Percentiles rank a stretch among this genome's conserved stretches.
phyloP scores from a whole-genome alignment of 75 land plant genomes.

The Azolla pinnata region DNA sequence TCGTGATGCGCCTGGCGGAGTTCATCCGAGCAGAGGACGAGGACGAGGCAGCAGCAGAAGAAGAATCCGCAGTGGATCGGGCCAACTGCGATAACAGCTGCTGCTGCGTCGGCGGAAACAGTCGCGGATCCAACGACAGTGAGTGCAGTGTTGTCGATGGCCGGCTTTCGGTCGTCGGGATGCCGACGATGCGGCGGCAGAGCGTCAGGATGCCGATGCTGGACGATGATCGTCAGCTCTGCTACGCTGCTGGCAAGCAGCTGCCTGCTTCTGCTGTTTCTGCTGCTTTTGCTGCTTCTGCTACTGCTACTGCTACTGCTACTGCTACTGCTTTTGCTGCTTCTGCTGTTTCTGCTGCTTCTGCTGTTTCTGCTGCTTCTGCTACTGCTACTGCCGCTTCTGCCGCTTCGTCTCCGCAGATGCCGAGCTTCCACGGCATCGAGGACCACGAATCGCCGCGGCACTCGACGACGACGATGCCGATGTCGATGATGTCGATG shows the following conservation, averaged over 20 bases:
- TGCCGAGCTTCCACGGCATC: background rate
- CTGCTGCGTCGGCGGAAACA: too few species aligned
- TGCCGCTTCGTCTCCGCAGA: too few species aligned
- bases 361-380: slow-evolving; percentile 3
- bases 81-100: background rate
- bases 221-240: background rate
- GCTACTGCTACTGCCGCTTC: too few species aligned
- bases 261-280: slow-evolving; percentile 17
- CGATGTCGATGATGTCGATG: slow-evolving; percentile 38
- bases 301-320: too few species aligned
- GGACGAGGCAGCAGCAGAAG: slow-evolving; percentile 4
- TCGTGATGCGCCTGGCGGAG: slow-evolving; percentile 36
- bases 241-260: slow-evolving; percentile 21
- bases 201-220: background rate
- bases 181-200: slow-evolving; percentile 6
- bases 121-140: too few species aligned
- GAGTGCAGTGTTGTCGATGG: slow-evolving; percentile 43
- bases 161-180: slow-evolving; percentile 34
- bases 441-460: slow-evolving; percentile 36
- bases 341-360: slow-evolving; percentile 19
- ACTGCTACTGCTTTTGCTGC: slow-evolving; percentile 13
- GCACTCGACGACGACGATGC: slow-evolving; percentile 32
- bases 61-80: slow-evolving; percentile 9
- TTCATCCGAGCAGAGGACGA: slow-evolving; percentile 33
- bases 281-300: slow-evolving; percentile 4